These are phyloP conservation scores for Chytridium lagenaria DNA, from an alignment of 371 early-diverging fungal genomes.

Conservation along the genomic window DNA sequence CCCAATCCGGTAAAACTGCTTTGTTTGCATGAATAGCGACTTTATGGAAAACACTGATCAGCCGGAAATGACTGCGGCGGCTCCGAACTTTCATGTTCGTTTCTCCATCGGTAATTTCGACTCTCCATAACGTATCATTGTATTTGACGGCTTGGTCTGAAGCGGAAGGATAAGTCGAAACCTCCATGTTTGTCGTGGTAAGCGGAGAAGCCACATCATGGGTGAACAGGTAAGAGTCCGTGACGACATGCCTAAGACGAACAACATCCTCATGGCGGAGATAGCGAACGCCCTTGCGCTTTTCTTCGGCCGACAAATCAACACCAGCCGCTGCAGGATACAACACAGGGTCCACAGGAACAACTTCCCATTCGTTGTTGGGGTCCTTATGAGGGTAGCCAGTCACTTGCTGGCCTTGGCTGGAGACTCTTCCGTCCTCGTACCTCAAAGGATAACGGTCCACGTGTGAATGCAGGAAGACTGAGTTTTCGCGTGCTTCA, in stretches of 20 bases:
- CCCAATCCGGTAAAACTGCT: slow-evolving; percentile 87
- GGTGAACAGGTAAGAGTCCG: slow-evolving; percentile 77
- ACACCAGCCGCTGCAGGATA: slow-evolving; percentile 28
- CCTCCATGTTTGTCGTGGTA: slow-evolving; percentile 94
- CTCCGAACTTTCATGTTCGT: slow-evolving; percentile 42
- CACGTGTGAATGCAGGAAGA: slow-evolving; percentile 83
- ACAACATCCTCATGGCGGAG: slow-evolving; percentile 75
- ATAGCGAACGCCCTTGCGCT: slow-evolving; percentile 56
- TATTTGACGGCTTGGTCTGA: slow-evolving; percentile 70
- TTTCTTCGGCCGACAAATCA: slow-evolving; percentile 45
- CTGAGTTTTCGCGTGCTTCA: slow-evolving; percentile 79
- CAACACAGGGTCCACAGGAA: slow-evolving; percentile 55
- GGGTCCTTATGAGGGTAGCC: slow-evolving; percentile 80
- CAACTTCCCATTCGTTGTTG: slow-evolving; percentile 86
- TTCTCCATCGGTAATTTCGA: slow-evolving; percentile 43
- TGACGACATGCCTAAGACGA: slow-evolving; percentile 75
- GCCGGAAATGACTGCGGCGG: slow-evolving; percentile 37
- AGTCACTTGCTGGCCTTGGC: slow-evolving; percentile 94
- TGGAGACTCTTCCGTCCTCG: slow-evolving; percentile 90
- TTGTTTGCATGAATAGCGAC: slow-evolving; percentile 54
- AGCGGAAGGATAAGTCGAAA: slow-evolving; percentile 87
- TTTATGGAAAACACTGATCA: slow-evolving; percentile 49
- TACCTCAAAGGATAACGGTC: slow-evolving; percentile 88
- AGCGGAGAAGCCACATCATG: slow-evolving; percentile 98
- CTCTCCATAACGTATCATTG: slow-evolving; percentile 55